Percentiles rank a stretch among this genome's conserved stretches.
Evolutionary conservation across 306 rosid species (phyloP).

Genomic region (Corylus avellana): DNA sequence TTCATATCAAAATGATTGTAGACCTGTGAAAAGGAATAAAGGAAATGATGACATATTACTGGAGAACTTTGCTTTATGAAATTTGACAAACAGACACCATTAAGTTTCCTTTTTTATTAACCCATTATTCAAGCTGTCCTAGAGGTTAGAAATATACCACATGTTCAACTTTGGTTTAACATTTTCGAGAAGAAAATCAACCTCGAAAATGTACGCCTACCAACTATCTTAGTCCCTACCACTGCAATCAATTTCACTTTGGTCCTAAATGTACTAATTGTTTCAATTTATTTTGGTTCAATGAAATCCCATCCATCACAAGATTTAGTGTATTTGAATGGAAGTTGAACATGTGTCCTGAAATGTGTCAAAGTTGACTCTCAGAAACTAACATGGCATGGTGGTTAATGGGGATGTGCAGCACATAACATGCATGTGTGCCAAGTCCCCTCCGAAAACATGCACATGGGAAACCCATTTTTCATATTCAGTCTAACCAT

Average conservation of each 20-base stretch:
- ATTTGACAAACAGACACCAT: not conserved
- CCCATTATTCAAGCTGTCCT: not conserved
- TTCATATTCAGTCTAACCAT: not conserved
- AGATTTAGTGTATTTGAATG: not conserved
- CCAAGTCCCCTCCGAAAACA: not conserved
- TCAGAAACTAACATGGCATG: slow-evolving; percentile 1
- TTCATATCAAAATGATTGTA: slow-evolving; percentile 97
- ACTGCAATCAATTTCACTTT: not conserved
- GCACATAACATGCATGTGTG: not conserved
- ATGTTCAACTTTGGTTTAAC: not conserved
- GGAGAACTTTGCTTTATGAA: not conserved
- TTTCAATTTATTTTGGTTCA: slow-evolving; percentile 3
- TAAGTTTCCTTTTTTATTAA: not conserved
- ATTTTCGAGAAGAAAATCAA: not conserved
- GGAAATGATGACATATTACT: slow-evolving; percentile 5
- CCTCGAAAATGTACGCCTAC: not conserved
- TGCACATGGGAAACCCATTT: not conserved
- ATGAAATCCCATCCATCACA: not conserved
- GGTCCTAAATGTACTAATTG: not conserved
- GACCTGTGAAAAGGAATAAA: slow-evolving; percentile 51
- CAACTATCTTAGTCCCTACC: not conserved
- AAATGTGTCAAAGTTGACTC: not conserved
- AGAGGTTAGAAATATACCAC: not conserved
- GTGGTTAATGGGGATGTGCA: not conserved
- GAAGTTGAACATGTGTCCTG: not conserved